Base-by-base conservation (phyloP, 345 rosid species). In the Populus euphratica region DNA sequence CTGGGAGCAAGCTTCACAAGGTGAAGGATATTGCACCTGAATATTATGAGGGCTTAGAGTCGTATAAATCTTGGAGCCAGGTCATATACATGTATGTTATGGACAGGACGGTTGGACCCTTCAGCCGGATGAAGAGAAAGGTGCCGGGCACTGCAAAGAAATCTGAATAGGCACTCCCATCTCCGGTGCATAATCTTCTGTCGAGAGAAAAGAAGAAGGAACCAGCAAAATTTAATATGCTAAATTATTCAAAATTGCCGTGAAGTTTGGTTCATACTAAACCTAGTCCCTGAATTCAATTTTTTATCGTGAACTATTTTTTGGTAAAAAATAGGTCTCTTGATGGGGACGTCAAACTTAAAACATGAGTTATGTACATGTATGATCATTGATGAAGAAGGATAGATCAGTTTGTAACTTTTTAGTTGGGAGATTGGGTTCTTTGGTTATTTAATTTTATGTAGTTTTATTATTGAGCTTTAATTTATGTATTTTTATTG, bases 11-110 rank as follows among this genome's bases (percentile, higher is more conserved):
- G 87, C 91, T 94, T 65, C 88, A 91, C 78, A 87, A 85, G 89
- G 94, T 95, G 81, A 93, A 88, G 85, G 91, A 93, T 84, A 87
- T 93, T 73, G 94, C 97, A n/a, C 89, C 94, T 0, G 98, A 91
- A 78, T 91, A 91, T 68, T 91, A 93, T 18, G 83, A 93, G 54
- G 84, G 83, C 12, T 86, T 90, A 31, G 87, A 88, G 1, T 86
- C 92, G 0, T 88, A 93, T 65, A 84, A 87, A 78, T 93, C 95
- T 27, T 93, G 95, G 98, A 91, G 92, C 87, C 95, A 93, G 78
- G 96, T 94, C 62, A 93, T 94, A 12, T 94, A 89, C 73, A 90
- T 91, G 94, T 92, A 94, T 61, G 76, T 93, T 59, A 88, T 85
- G 91, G 93, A 93, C 82, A 38, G 61, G n/a, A 89, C 88, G 0